Evolutionary conservation across 305 asterid species (phyloP), one percentile per base, ranked within the genome.

Genomic region (Fraxinus greggii): DNA sequence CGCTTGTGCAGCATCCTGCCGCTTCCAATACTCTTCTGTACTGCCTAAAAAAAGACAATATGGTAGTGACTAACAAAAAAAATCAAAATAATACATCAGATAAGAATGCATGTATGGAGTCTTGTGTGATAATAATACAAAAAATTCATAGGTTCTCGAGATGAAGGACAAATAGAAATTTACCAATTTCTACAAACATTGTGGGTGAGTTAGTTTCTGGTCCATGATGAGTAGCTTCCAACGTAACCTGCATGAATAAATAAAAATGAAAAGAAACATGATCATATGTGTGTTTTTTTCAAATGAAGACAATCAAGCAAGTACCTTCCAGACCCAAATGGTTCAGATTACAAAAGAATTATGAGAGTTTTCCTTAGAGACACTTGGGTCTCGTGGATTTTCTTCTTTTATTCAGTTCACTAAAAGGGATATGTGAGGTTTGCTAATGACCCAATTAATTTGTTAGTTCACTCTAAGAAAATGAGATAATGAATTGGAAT

Each of bases 1-100:
- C 79, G 79, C 86, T 82, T 85, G 86, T 35, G 88, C 88, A 70
- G 86, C 86, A 69, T 85, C 86, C 79, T 85, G 88, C 73, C 88
- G 82, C 88, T 54, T 82, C 88, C 88, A 85, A 38, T 79, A 85
- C 65, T 85, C 88, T 51, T 75, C 86, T 75, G 88, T 85, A 56
- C 88, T 85, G 26, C 88, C 88, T 85, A 76, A 79, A 82, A 29
- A 23, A 73, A 74, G 7, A 78, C 4, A 7, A 56, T 19, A 33
- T 56, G 69, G 59, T 32, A 3, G 31, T 29, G 29, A 70, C 8
- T 13, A 31, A 72, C 28, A 17, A 63, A 65, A 54, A 23, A 45
- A 15, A 48, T 48, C 15, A 48, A 48, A 48, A 40, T 19, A 35
- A 33, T 15, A 32, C 32, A 45, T 15, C 13, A n/a, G 19, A 59